A percentile compares a stretch with the other conserved stretches of the same genome.
Conservation (phyloP, 164 flowering plant species). For the Umbilicus rupestris region DNA sequence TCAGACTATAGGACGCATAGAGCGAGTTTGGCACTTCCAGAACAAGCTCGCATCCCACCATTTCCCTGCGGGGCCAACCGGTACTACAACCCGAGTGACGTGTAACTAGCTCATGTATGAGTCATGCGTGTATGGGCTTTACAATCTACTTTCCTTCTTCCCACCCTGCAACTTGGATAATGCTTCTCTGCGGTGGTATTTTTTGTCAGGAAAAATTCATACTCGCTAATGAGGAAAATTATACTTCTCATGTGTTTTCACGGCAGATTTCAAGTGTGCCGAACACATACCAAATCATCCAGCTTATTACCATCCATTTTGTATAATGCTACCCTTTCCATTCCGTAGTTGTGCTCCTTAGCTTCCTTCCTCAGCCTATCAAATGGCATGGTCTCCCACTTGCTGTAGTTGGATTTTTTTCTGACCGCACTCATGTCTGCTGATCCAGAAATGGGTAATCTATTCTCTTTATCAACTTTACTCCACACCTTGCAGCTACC, state of each 20-base stretch:
- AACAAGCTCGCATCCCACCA: too few species aligned
- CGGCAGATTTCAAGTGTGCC: slow-evolving; percentile 29
- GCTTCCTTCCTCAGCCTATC: slow-evolving; percentile 69
- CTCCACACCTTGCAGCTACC: slow-evolving; percentile 95
- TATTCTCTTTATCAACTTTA: slow-evolving; percentile 26
- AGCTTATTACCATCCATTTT: slow-evolving; percentile 96
- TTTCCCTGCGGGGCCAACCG: too few species aligned
- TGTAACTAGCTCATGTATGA: too few species aligned
- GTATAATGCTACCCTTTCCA: slow-evolving; percentile 76
- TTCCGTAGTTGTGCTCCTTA: slow-evolving; percentile 50
- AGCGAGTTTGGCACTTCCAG: too few species aligned
- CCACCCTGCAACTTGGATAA: too few species aligned
- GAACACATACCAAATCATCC: slow-evolving; percentile 95
- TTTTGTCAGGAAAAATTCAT: too few species aligned
- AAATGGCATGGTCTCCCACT: slow-evolving; percentile 86
- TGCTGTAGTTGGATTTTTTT: slow-evolving; percentile 70
- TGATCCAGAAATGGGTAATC: slow-evolving; percentile 68
- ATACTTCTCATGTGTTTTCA: background rate
- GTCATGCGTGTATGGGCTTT: too few species aligned
- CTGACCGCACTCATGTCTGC: slow-evolving; percentile 74
- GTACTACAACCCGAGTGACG: too few species aligned
- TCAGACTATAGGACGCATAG: too few species aligned
- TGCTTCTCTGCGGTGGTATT: too few species aligned
- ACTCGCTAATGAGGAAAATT: background rate
- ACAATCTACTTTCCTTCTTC: too few species aligned